Evolutionary conservation across 2,329 filamentous ascomycete species (phyloP), one percentile per base, ranked within the genome.

Genomic region (Xylaria multiplex): DNA sequence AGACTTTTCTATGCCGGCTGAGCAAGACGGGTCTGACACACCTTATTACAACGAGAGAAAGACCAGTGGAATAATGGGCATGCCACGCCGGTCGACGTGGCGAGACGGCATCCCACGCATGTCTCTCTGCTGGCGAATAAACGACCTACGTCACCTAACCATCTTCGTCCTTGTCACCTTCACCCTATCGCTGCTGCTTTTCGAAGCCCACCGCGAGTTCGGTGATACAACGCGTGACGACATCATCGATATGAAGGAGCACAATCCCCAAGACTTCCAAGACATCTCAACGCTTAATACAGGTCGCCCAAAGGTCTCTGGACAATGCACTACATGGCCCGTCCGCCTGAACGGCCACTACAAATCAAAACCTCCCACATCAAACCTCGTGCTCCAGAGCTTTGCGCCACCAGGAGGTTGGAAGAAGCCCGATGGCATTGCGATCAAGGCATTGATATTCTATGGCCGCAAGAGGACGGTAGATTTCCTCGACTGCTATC

Each of bases 401-500:
- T 70, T 69, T 43, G 72, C 70, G 16, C 75, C 75, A 3, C 59
- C 63, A 22, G 70, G 68, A 0, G 75, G 73, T 1, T 76, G 75
- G 75, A 71, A 71, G 69, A 77, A 75, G 61, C 74, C 74, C 0
- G 49, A 61, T 4, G 73, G 71, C 9, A 67, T 76, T 53, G 77
- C 76, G 54, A 73, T 84, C 32, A 79, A 83, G 70, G 82, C 77
- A 6, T 70, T 84, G 48, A 77, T 84, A 0, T 84, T 84, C 66
- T 84, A 78, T 66, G 82, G 82, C 37, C 78, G 82, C 27, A 78
- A 79, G 59, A 75, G 77, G 35, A 79, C 79, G 0, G 80, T 83
- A 14, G 79, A 82, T 32, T 80, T 84, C 43, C 73, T 84, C 22
- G 81, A 83, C 64, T 84, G 82, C 70, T 84, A 84, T 67, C 63